Conservation (phyloP, 2,329 filamentous ascomycete species). For the Hansfordia pulvinata region DNA sequence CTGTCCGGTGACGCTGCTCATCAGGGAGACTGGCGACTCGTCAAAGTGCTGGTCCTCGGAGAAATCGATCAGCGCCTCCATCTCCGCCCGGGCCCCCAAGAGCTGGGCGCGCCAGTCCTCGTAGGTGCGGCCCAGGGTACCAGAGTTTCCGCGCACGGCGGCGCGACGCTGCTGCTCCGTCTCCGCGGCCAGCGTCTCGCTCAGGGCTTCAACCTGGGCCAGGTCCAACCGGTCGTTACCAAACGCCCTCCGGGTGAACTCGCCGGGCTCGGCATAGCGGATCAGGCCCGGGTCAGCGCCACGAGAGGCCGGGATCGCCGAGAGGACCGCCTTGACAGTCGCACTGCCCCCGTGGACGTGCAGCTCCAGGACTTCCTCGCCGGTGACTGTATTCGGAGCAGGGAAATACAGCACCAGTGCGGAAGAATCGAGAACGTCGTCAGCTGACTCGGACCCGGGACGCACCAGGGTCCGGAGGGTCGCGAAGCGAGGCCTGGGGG, state of each 20-base stretch:
- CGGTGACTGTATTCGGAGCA: conserved; percentile 69
- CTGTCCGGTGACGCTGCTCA: conserved; percentile 54
- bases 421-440: conserved; percentile 58
- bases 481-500: conserved; percentile 42
- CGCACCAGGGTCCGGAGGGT: conserved; percentile 62
- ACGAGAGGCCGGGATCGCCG: conserved; percentile 48
- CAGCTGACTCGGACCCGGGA: conserved; percentile 15
- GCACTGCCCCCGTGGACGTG: conserved; percentile 90
- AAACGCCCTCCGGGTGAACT: conserved; percentile 90
- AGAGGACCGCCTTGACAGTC: conserved; percentile 73
- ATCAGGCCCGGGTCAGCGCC: conserved; percentile 24
- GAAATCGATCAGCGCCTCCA: conserved; percentile 95
- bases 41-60: conserved; percentile 96
- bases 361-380: conserved; percentile 83
- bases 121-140: conserved; percentile 59
- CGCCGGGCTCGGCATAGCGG: conserved; percentile 85
- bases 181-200: conserved; percentile 51
- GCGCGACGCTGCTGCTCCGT: conserved; percentile 89
- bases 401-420: conserved; percentile 78
- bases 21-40: conserved; percentile 61
- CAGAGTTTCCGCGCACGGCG: conserved; percentile 66
- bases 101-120: conserved; percentile 69
- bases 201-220: conserved; percentile 62
- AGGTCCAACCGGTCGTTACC: conserved; percentile 75
- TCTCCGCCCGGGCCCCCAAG: conserved; percentile 71